These are phyloP conservation scores for Talaromyces sp. DNA, from an alignment of 2,329 filamentous ascomycete species.

Conservation along the genomic window DNA sequence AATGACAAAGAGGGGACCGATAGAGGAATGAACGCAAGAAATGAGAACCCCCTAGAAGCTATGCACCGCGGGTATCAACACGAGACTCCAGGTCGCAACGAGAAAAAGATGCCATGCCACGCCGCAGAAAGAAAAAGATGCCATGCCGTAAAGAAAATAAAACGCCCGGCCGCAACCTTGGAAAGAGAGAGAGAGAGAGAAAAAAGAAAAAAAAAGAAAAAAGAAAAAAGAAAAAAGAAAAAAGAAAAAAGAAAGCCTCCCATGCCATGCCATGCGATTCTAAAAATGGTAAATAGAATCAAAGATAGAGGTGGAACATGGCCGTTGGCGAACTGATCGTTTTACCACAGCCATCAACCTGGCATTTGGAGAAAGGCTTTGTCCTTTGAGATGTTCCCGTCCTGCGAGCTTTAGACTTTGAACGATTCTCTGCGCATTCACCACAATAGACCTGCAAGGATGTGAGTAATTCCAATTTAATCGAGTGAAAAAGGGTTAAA, in stretches of 20 bases:
- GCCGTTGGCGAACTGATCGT: constrained; percentile 40
- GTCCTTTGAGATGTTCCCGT: constrained; percentile 26
- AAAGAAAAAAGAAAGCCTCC: constrained; percentile 22
- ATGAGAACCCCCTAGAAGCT: constrained; percentile 18
- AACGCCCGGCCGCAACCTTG: too few species aligned
- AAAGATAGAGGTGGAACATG: constrained; percentile 54
- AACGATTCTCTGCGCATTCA: constrained; percentile 47
- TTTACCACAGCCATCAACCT: constrained; percentile 46
- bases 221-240: too few species aligned
- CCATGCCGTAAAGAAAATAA: constrained; percentile 11
- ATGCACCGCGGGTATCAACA: constrained; percentile 29
- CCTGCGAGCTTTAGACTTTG: constrained; percentile 39
- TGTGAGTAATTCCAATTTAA: constrained; percentile 8
- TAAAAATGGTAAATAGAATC: constrained; percentile 16
- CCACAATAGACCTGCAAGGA: constrained; percentile 51
- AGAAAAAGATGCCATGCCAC: too few species aligned
- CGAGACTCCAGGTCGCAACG: constrained; percentile 1
- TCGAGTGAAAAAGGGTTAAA: background rate
- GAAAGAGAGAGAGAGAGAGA: too few species aligned
- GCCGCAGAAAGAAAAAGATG: background rate
- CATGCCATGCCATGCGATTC: constrained; percentile 26
- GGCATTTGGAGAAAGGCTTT: constrained; percentile 49
- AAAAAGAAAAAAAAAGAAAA: too few species aligned
- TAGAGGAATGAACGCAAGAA: constrained; percentile 1
- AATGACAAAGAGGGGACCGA: background rate